Evolutionary conservation across 768 basidiomycete species (phyloP), one percentile per base, ranked within the genome.

Genomic region (Dacryopinax primogenitus): DNA sequence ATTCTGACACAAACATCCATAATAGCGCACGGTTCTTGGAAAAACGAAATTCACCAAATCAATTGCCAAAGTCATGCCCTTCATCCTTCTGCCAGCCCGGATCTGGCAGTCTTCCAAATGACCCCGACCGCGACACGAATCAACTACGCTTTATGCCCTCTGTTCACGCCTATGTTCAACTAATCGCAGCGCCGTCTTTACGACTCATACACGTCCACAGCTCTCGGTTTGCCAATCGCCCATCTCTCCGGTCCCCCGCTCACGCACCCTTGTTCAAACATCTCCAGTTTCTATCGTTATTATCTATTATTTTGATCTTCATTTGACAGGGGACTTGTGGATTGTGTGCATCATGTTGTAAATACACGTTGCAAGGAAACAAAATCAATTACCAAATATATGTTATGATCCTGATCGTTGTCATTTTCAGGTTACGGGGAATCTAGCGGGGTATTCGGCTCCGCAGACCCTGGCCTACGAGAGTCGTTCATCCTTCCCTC

Each of bases 311-410:
- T 47, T 15, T 13, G 13, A 15, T 12, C 45, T 47, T 47, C 9
- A 11, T 37, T 37, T 37, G 36, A 37, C 11, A 9, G 11, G 11
- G 18, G 36, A 37, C 18, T 37, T 9, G 36, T 9, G 36, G 36
- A 37, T 9, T 3, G 51, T 6, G 26, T 18, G 30, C 21, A 28
- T 21, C 30, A 9, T 58, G 30, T 21, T 58, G 51, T 58, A 58
- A 47, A 58, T 58, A 58, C 51, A 58, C 51, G 51, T 58, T 58
- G 51, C 51, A 58, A 28, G 51, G 51, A 58, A 4, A 26, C 51
- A 30, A 58, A 58, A 58, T 58, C 51, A 58, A 58, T 58, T 58
- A 58, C 51, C 51, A 58, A 58, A 30, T 28, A 58, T 58, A 44
- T 44, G 41, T 23, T 44, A 44, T 44, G 41, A 44, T 23, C 18